phyloP scores from a whole-genome alignment of 164 flowering plant genomes.

The Cinnamomum micranthum region DNA sequence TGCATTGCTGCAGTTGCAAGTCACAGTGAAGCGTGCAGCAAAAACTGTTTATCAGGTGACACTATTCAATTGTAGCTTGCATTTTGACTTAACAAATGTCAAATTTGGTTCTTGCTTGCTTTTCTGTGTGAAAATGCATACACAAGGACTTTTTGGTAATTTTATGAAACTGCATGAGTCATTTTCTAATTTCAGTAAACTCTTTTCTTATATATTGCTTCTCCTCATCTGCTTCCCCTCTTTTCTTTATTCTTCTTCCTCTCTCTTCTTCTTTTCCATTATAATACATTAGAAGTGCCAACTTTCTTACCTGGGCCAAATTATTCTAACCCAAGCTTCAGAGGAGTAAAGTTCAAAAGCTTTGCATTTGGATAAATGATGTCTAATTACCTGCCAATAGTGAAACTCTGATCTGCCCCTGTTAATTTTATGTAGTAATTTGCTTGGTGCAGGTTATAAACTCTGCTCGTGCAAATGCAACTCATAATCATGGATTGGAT shows the following conservation, averaged over 20 bases:
- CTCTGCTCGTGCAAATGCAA: conserved; percentile 96
- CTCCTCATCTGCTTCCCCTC: too few relatives aligned
- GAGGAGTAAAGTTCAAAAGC: background rate
- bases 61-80: background rate
- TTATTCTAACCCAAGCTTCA: too few relatives aligned
- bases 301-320: too few relatives aligned
- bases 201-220: too few relatives aligned
- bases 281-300: too few relatives aligned
- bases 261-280: too few relatives aligned
- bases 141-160: background rate
- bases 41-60: conserved; percentile 87
- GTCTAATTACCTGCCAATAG: background rate
- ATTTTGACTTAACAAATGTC: background rate
- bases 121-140: background rate
- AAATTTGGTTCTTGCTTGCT: background rate
- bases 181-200: too few relatives aligned
- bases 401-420: background rate
- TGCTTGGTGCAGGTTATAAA: conserved; percentile 67
- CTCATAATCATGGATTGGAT: conserved; percentile 89
- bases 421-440: background rate
- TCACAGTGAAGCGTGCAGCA: conserved; percentile 83
- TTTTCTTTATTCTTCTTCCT: too few relatives aligned
- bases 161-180: too few relatives aligned
- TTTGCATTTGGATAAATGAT: background rate
- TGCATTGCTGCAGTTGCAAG: conserved; percentile 89